Evolutionary conservation across 164 flowering plant species (phyloP), one percentile per base, ranked within the genome.

Genomic region (Sedum album): DNA sequence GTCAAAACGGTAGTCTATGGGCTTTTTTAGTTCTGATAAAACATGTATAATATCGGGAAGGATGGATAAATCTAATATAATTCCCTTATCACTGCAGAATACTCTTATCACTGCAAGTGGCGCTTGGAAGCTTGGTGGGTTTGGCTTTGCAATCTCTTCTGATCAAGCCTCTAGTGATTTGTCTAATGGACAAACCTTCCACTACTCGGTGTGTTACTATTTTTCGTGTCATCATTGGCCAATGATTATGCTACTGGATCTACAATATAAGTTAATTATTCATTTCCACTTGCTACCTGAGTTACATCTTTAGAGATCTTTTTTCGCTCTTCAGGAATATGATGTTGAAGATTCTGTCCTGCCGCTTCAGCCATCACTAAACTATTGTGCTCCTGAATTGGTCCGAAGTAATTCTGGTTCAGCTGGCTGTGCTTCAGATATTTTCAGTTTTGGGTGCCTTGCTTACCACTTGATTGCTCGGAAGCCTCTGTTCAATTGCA

Each of bases 61-160:
- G n/a, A n/a, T n/a, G n/a, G n/a, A n/a, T 36, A 8, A 23, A 62
- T 39, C 25, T 17, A 62, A 46, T 31, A 51, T 21, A 38, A n/a
- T n/a, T n/a, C n/a, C n/a, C n/a, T 6, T 46, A 28, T 69, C 21
- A 28, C 31, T 82, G 75, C 93, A 93, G 98, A 82, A 84, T 77
- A 81, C 91, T 64, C 79, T 85, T 39, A 88, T 93, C 75, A 93
- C 97, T 65, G 82, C 86, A 18, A 85, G 77, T 79, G 98, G 98
- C 73, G 92, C 98, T 73, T 93, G 98, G 98, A 93, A 93, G 79
- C 97, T 93, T 67, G 90, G 88, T 73, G 97, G 97, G 64, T 93
- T 93, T 82, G 87, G 97, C 66, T 91, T 91, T 84, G 86, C 97
- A 6, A 77, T 85, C 30, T 73, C 98, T 42, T 66, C 85, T 31